A percentile compares a stretch with the other conserved stretches of the same genome.
These are phyloP conservation scores for Stachybotrys elegans DNA, from an alignment of 2,329 filamentous ascomycete genomes.

Conservation along the genomic window DNA sequence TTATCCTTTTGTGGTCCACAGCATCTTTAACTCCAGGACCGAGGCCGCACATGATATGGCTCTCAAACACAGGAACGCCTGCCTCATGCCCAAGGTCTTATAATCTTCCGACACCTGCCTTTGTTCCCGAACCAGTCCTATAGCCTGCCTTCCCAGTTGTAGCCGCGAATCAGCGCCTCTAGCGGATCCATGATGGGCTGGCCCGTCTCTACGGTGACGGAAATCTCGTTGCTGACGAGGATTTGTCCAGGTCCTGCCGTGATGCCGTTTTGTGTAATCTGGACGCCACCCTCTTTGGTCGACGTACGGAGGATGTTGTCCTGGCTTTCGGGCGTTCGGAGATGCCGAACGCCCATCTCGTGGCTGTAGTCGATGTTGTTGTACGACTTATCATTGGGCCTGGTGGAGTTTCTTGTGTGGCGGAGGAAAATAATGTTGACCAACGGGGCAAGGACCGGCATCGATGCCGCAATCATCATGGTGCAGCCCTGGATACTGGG, in stretches of 20 bases:
- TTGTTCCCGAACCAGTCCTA: too few relatives aligned
- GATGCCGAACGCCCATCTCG: neutral
- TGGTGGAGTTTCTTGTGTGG: neutral
- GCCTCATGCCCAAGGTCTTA: too few relatives aligned
- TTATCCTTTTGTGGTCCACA: too few relatives aligned
- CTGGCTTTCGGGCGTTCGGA: slow-evolving; percentile 1
- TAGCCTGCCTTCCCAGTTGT: too few relatives aligned
- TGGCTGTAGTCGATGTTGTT: neutral
- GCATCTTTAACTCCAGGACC: too few relatives aligned
- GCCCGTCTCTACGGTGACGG: neutral
- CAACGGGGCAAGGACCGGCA: slow-evolving; percentile 1
- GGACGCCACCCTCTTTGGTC: neutral
- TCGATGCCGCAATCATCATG: slow-evolving; percentile 1
- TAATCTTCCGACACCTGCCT: too few relatives aligned
- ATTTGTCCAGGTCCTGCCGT: slow-evolving; percentile 1
- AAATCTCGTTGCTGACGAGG: slow-evolving; percentile 1
- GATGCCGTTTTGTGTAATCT: neutral
- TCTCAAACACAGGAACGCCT: too few relatives aligned
- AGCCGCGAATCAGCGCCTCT: slow-evolving; percentile 1
- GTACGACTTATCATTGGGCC: neutral
- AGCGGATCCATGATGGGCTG: neutral
- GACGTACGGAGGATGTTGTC: neutral
- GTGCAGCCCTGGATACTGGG: slow-evolving; percentile 2
- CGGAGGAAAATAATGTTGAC: neutral
- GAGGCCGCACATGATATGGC: too few relatives aligned